Evolutionary conservation across 495 filamentous ascomycete genomes (phyloP), one percentile per base, ranked within the genome.

Genomic region (Peziza echinospora): DNA sequence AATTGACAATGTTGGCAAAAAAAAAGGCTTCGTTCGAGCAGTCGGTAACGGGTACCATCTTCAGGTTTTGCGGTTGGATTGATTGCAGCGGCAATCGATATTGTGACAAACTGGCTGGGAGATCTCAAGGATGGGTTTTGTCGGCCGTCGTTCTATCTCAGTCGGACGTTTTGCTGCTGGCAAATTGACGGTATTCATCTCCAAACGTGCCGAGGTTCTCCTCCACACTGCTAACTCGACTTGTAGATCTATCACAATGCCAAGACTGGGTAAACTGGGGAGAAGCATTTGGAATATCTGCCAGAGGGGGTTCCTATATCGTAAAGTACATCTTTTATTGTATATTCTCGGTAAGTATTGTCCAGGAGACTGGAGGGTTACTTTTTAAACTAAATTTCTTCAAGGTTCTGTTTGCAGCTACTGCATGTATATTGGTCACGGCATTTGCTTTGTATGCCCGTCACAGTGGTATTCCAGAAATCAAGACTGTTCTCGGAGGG

Each of bases 401-500:
- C 42, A 51, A 87, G 82, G 67, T 91, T 19, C 51, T 80, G 23
- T 93, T 94, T 60, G 89, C 89, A 23, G 61, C 73, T 16, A 75
- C 71, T 39, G 87, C 89, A 13, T 80, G 78, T 48, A 52, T 86
- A 30, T 62, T 97, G 34, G 89, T 96, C 17, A 76, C 77, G 53
- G 70, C 71, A 43, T 97, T 84, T 63, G 83, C 86, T 10, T 67
- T 80, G 8, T 84, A 93, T 63, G 89, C 89, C 30, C 85, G 80
- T 57, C 91, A 96, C 53, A 93, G 85, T 60, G 89, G 89, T 57
- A 94, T 97, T 51, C 87, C 89, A 6, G 89, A 97, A 64, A 92
- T 97, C 53, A 97, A 97, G 66, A 96, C 89, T 9, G 75, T 97
- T 0, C 66, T 97, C 48, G 89, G 89, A 11, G 89, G 89, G 19